Evolutionary conservation across 2,329 filamentous ascomycete species (phyloP), one percentile per base, ranked within the genome.

Genomic region (Nemania bipapillata): DNA sequence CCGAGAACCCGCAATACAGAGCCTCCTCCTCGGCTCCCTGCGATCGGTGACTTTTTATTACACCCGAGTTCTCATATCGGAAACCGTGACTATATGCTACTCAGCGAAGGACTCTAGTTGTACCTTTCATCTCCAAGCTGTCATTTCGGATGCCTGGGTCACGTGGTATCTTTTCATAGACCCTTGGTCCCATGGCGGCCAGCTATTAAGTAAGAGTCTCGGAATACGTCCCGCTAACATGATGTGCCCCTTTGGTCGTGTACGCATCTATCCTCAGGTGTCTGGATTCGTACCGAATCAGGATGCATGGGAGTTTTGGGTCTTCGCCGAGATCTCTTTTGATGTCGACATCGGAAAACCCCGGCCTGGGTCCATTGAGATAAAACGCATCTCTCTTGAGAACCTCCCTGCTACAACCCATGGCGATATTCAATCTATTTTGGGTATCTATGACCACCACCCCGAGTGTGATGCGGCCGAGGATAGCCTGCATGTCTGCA

Each of bases 391-490:
- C 11, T 3, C 60, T 24, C 22, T 64, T 55, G 42, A 47, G 8
- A 11, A 40, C 4, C 30, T 70, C 49, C 66, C 70, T 53, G 26
- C 5, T 26, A 20, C 42, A n/a, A 54, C 50, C 15, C 66, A 58
- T 53, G 1, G 52, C 1, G 42, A 58, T 42, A 6, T 74, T 2
- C 0, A 22, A 4, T 68, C 55, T 20, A 56, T 73, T 8, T 9
- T 26, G 12, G 75, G 74, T 4, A 53, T 4, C 0, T 79, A 77
- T 56, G 2, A 52, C 1, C 66, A 72, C 17, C 54, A 66, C 4
- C 73, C 74, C 1, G 35, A 75, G 8, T 81, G 79, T 47, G 79
- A 78, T n/a, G 73, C 74, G 1, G 74, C 79, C 0, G 77, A 78
- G 60, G 50, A 74, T 7, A 76, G 74, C 20, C 71, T 81, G 0